Percentiles rank a stretch among this genome's conserved stretches.
Evolutionary conservation across 108 stramenopile species (phyloP).

Genomic region (Nitzschia sp.): DNA sequence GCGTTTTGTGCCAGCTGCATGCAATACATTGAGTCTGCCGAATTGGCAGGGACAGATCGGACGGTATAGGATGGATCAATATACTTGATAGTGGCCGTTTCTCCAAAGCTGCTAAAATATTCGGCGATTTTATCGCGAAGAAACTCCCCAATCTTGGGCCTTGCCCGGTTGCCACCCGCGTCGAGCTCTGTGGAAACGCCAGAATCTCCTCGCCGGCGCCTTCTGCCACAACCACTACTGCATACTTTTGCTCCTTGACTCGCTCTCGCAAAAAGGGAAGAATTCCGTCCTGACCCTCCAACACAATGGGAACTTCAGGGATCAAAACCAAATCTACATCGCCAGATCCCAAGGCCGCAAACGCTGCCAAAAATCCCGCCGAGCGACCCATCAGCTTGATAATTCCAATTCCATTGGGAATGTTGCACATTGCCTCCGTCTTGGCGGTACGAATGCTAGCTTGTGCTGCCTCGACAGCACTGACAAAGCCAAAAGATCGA

Average conservation of each 20-base stretch:
- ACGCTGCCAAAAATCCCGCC: conserved; percentile 80
- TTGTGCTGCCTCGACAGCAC: conserved; percentile 80
- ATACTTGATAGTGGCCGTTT: conserved; percentile 64
- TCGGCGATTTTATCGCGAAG: conserved; percentile 25
- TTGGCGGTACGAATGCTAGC: conserved; percentile 67
- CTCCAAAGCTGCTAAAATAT: conserved; percentile 7
- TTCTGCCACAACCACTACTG: conserved; percentile 48
- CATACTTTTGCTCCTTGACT: conserved; percentile 46
- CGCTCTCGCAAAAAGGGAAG: conserved; percentile 65
- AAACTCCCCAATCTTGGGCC: conserved; percentile 32
- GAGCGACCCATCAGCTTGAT: conserved; percentile 89
- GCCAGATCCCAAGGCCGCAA: conserved; percentile 77
- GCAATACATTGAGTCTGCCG: conserved; percentile 87
- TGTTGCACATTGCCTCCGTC: conserved; percentile 79
- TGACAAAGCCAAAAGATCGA: conserved; percentile 86
- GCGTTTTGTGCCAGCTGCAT: conserved; percentile 88
- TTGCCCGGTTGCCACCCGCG: conserved; percentile 23
- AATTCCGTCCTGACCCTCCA: conserved; percentile 78
- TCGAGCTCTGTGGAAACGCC: not conserved
- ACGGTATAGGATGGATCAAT: conserved; percentile 93
- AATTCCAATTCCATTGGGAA: conserved; percentile 68
- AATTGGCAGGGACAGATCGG: conserved; percentile 83
- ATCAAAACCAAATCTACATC: conserved; percentile 89
- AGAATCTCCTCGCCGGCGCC: conserved; percentile 51
- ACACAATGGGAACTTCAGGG: conserved; percentile 84